Base-by-base conservation (phyloP, 768 basidiomycete species). In the Rhodosporidiobolus sp. region DNA sequence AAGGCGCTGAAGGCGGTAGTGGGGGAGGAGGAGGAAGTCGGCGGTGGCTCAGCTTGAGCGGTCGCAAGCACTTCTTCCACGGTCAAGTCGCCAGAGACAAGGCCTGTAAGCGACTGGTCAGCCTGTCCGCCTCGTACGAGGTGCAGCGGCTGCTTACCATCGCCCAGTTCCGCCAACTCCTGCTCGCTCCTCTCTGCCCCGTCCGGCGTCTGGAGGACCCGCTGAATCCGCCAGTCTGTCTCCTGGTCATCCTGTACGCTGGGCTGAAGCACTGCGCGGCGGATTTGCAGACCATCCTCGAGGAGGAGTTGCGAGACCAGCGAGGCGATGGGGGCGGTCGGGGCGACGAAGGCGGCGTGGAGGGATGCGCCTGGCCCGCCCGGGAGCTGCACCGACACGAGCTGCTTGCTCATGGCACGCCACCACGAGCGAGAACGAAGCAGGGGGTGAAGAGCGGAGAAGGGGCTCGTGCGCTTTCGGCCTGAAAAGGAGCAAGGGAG, bases 161-260 rank as follows among this genome's bases (percentile, higher is more conserved):
- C 86, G 46, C 85, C 86, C 14, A 92, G 83, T 46, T 82, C 81
- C 68, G 86, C 84, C 8, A 92, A 83, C 73, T 90, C 90, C 4
- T 85, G 83, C 74, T 90, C 88, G 75, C 88, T 87, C 90, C 91
- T 90, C 65, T 83, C 79, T 32, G 87, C 16, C 59, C 67, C 69
- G 28, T 63, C 66, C 26, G 56, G 22, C 35, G 56, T 50, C 32
- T 61, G 54, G 34, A 69, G 26, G 43, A 65, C 64, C 20, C 60
- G 48, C 73, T 78, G 78, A 10, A 78, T 19, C 9, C 53, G 65
- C 75, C 78, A 78, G 28, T 53, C 35, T 20, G 62, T 58, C 34
- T 34, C 22, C 17, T 34, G 17, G 5, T 63, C 54, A 7, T 34
- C n/a, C 50, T 43, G 19, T 48, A 14, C 8, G 46, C 60, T 2